These are phyloP conservation scores for Starmera dryadoides DNA, from an alignment of 805 yeast genomes.

Conservation along the genomic window DNA sequence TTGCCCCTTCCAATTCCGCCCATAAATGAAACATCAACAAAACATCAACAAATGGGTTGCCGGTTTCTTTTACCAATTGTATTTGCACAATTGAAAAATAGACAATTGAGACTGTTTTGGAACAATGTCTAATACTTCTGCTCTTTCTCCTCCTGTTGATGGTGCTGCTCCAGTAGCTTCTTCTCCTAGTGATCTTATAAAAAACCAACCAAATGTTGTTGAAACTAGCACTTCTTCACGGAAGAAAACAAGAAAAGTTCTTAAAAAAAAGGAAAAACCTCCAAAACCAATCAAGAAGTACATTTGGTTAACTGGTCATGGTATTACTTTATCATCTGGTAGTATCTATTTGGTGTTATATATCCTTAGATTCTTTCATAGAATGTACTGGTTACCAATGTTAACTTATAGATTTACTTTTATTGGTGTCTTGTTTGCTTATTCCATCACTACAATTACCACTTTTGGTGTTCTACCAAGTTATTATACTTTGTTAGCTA, in stretches of 20 bases:
- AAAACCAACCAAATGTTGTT: no score
- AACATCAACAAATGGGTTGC: no score
- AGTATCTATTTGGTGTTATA: constrained; percentile 25
- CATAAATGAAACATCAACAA: no score
- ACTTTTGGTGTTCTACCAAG: constrained; percentile 60
- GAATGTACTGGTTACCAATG: constrained; percentile 37
- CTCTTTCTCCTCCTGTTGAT: no score
- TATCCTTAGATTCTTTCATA: constrained; percentile 16
- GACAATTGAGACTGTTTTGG: no score
- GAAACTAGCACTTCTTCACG: not conserved
- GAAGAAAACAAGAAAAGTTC: constrained; percentile 23
- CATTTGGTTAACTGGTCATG: constrained; percentile 55
- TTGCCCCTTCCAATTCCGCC: no score
- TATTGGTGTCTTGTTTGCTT: constrained; percentile 47
- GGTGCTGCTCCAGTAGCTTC: not conserved
- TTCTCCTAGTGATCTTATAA: no score
- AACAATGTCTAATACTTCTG: no score
- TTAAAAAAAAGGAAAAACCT: constrained; percentile 26
- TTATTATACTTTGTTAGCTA: constrained; percentile 55
- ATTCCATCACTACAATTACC: constrained; percentile 45
- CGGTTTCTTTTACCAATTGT: no score
- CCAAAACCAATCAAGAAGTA: constrained; percentile 36
- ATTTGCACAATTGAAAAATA: no score
- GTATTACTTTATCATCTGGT: constrained; percentile 37
- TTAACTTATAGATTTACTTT: constrained; percentile 48